Base-by-base conservation (phyloP, 257 asterid species). In the Nicotiana benthamiana region DNA sequence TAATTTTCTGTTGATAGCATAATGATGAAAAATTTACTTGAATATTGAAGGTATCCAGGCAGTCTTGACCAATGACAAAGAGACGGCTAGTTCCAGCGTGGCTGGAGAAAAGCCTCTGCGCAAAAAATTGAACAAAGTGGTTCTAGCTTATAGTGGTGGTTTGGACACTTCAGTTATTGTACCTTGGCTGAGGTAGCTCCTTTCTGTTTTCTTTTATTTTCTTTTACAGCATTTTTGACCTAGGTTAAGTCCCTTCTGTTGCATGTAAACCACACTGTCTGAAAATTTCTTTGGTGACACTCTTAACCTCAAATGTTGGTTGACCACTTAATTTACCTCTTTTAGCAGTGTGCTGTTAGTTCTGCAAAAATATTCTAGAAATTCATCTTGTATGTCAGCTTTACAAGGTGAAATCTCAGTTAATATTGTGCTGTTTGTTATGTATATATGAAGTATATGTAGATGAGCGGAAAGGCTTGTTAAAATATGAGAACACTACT, bases 111-210 rank as follows among this genome's bases (percentile, higher is more conserved):
- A 87, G 79, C 86, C 75, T 80, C 66, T 87, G 80, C 89, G 86
- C 75, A 90, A 91, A 80, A 92, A 92, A 67, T 86, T 95, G 91
- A 89, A 92, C 83, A 95, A 95, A 87, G 99, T 95, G 81, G 99
- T 93, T 74, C 86, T 95, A 83, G 98, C 99, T 66, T 95, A 95
- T 74, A 95, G 98, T 80, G 98, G 99, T 82, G 99, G 99, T 78
- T 85, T 95, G 68, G 99, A 95, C 82, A 95, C 99, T 80, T 95
- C 99, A 64, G 99, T 95, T 66, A 95, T 95, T 86, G 99, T 95
- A 54, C 99, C 98, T 78, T 95, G 99, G 99, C 92, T 93, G 57
- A 93, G 99, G 98, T 93, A 84, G 13, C 75, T 72, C 40, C 75
- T 17, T 30, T 3, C 26, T 84, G 53, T 51, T 79, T 26, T 77